A percentile compares a stretch with the other conserved stretches of the same genome.
These are phyloP conservation scores for Mycosphaerelloides madeirae DNA, from an alignment of 2,329 filamentous ascomycete genomes.

Conservation along the genomic window DNA sequence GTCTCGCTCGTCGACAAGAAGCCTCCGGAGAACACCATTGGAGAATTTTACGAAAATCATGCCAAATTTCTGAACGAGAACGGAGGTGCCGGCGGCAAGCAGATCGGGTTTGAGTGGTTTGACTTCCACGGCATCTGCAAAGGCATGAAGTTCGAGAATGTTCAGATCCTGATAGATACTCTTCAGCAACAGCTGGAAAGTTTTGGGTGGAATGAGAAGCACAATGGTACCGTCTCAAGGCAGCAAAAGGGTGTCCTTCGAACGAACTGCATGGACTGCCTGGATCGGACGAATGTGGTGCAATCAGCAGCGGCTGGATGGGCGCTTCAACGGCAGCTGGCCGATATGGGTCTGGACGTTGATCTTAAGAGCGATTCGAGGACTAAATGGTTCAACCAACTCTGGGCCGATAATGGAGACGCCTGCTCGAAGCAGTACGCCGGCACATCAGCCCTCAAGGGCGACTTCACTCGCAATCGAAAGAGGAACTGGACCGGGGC, in stretches of 20 bases:
- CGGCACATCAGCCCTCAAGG: constrained; percentile 91
- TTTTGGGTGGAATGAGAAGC: constrained; percentile 65
- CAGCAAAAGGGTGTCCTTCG: constrained; percentile 73
- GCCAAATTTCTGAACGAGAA: constrained; percentile 63
- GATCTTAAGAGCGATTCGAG: constrained; percentile 69
- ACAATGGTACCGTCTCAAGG: constrained; percentile 39
- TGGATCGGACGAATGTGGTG: constrained; percentile 93
- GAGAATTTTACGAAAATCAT: constrained; percentile 68
- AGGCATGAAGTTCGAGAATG: constrained; percentile 97
- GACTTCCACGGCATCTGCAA: constrained; percentile 91
- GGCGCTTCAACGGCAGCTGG: constrained; percentile 75
- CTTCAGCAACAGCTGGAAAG: constrained; percentile 63
- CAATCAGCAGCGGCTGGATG: constrained; percentile 85
- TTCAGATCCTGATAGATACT: constrained; percentile 69
- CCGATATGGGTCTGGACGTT: constrained; percentile 69
- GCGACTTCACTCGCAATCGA: constrained; percentile 87
- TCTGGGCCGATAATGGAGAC: constrained; percentile 96
- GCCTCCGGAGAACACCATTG: constrained; percentile 73
- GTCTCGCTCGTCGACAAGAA: constrained; percentile 87
- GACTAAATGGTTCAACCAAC: constrained; percentile 88
- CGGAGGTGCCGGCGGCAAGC: constrained; percentile 46
- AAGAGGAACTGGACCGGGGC: constrained; percentile 90
- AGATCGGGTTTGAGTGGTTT: constrained; percentile 84
- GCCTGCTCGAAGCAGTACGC: constrained; percentile 94
- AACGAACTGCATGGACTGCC: constrained; percentile 97